A percentile compares a stretch with the other conserved stretches of the same genome.
Conservation (phyloP, 1,284 basidiomycete species). For the Heterobasidion occidentale region DNA sequence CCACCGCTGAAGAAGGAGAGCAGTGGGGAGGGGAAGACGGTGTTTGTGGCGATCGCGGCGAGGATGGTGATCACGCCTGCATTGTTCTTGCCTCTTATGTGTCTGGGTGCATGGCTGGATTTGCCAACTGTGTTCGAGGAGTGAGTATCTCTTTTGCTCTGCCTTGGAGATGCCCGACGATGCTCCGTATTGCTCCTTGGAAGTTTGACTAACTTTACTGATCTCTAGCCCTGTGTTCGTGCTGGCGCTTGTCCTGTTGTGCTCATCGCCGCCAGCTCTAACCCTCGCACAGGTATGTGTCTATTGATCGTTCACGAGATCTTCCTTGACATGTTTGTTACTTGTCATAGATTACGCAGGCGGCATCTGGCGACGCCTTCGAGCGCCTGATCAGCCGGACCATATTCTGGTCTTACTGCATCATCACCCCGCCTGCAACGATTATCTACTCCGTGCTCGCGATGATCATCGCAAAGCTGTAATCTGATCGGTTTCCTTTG, state of each 20-base stretch:
- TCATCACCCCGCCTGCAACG: constrained; percentile 77
- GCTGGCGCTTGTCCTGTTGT: constrained; percentile 67
- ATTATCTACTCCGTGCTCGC: constrained; percentile 73
- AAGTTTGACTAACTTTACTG: constrained; percentile 3
- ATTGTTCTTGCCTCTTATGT: constrained; percentile 68
- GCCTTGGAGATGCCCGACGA: constrained; percentile 5
- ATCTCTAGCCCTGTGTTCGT: constrained; percentile 71
- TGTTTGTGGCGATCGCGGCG: constrained; percentile 69
- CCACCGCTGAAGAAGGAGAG: constrained; percentile 10
- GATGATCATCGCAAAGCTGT: constrained; percentile 42
- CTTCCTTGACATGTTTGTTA: constrained; percentile 6
- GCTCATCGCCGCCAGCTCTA: constrained; percentile 76
- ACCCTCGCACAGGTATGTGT: constrained; percentile 65
- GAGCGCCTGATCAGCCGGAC: constrained; percentile 82
- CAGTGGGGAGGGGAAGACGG: constrained; percentile 71
- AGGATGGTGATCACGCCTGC: constrained; percentile 86
- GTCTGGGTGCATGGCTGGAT: constrained; percentile 52
- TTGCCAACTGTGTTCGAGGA: constrained; percentile 64
- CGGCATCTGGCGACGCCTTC: constrained; percentile 82
- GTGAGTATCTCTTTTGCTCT: constrained; percentile 33
- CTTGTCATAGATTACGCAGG: constrained; percentile 72
- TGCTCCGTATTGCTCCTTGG: constrained; percentile 2
- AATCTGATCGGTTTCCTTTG: neutral
- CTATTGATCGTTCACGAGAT: neutral
- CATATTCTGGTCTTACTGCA: constrained; percentile 77